A percentile compares a stretch with the other conserved stretches of the same genome.
phyloP scores from a whole-genome alignment of 768 basidiomycete genomes.

The Amanita thiersii region DNA sequence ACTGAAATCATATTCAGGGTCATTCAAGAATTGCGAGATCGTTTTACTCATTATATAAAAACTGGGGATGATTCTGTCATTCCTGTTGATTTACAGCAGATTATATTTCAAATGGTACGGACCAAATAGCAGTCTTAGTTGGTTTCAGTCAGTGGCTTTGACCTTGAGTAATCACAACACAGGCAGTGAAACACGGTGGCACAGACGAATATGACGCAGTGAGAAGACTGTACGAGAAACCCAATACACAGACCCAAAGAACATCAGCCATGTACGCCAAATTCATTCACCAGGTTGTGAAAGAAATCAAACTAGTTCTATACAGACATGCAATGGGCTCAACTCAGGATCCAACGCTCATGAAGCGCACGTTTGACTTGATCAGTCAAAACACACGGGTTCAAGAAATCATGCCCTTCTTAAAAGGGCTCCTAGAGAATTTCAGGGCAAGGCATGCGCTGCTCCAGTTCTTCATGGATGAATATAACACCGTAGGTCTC shows the following conservation, averaged over 20 bases:
- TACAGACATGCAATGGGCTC: conserved; percentile 62
- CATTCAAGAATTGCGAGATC: conserved; percentile 59
- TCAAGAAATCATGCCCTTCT: conserved; percentile 60
- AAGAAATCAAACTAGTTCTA: too few relatives aligned
- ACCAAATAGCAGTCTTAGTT: too few relatives aligned
- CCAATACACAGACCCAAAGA: conserved; percentile 65
- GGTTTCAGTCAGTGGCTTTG: too few relatives aligned
- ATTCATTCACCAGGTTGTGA: not conserved
- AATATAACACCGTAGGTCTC: conserved; percentile 52
- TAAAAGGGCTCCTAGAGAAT: conserved; percentile 52
- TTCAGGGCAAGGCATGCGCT: conserved; percentile 41
- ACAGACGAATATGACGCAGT: conserved; percentile 66
- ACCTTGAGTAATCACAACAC: too few relatives aligned
- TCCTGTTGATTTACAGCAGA: conserved; percentile 66
- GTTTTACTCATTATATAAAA: conserved; percentile 64
- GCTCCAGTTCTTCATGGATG: conserved; percentile 56
- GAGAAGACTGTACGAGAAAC: conserved; percentile 59
- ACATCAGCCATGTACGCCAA: conserved; percentile 57
- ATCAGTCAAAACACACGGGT: conserved; percentile 45
- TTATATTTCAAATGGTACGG: conserved; percentile 45
- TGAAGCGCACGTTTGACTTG: conserved; percentile 58
- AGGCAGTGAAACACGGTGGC: conserved; percentile 73
- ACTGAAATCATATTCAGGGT: conserved; percentile 40
- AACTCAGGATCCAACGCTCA: conserved; percentile 45
- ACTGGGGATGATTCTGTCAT: conserved; percentile 72